A percentile compares a stretch with the other conserved stretches of the same genome.
These are phyloP conservation scores for Hypericum androsaemum DNA, from an alignment of 345 rosid species.

Conservation along the genomic window DNA sequence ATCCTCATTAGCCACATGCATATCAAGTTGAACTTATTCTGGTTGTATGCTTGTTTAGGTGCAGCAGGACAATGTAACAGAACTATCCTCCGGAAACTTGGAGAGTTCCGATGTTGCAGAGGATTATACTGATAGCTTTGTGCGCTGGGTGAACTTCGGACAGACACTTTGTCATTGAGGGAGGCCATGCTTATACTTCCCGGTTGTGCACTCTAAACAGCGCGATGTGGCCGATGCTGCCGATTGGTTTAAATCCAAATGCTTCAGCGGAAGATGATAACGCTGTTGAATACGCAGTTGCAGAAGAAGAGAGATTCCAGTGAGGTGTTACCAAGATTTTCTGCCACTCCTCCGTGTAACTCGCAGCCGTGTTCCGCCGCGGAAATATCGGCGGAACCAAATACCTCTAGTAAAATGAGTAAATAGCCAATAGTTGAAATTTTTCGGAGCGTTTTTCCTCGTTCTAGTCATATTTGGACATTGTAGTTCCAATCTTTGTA, in stretches of 20 bases:
- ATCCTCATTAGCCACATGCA: not conserved
- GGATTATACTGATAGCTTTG: slow-evolving; percentile 71
- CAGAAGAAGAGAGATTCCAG: no score
- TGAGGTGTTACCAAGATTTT: no score
- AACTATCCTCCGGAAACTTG: slow-evolving; percentile 18
- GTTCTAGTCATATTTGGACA: no score
- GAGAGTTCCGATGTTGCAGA: slow-evolving; percentile 30
- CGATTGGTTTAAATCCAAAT: slow-evolving; percentile 1
- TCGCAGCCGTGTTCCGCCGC: no score
- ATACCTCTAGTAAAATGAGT: slow-evolving; percentile 29
- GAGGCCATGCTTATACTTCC: slow-evolving; percentile 1
- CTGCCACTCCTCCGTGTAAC: no score
- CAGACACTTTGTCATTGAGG: slow-evolving; percentile 67
- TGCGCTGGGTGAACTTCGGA: slow-evolving; percentile 67
- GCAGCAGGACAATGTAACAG: slow-evolving; percentile 41
- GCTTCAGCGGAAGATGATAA: no score
- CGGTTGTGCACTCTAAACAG: not conserved
- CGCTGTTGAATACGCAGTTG: no score
- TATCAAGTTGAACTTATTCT: slow-evolving; percentile 8
- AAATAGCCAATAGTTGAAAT: slow-evolving; percentile 27
- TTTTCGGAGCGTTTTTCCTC: no score
- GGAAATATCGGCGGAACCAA: slow-evolving; percentile 13
- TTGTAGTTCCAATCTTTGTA: no score
- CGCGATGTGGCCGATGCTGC: not conserved
- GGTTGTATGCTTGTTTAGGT: slow-evolving; percentile 33